Evolutionary conservation across 2,329 filamentous ascomycete species (phyloP), one percentile per base, ranked within the genome.

Genomic region (Exserohilum turcica): DNA sequence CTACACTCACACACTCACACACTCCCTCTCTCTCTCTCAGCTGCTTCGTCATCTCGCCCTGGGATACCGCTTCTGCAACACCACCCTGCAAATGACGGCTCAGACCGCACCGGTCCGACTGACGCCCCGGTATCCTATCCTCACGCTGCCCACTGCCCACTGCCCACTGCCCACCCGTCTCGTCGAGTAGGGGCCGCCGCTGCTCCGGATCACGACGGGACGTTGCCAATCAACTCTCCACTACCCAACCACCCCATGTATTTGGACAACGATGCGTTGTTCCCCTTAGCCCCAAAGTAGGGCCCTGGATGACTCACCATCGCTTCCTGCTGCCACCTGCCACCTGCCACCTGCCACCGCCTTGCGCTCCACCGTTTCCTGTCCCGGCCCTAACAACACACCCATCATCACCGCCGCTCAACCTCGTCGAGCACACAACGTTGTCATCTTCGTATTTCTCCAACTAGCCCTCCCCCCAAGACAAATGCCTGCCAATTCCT

Each of bases 401-500:
- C 21, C 4, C 21, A 5, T 24, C 4, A 4, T 24, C 21, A 4
- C 21, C 4, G 7, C 21, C 4, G 4, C 21, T 24, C 21, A 24
- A n/a, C n/a, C n/a, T n/a, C n/a, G n/a, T n/a, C n/a, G n/a, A n/a
- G n/a, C 21, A 7, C 21, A 24, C 21, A 24, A 24, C 4, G 4
- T 24, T 24, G 21, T 24, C 7, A 7, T 24, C 21, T 24, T 24
- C 21, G 21, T 24, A 24, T 24, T 24, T 24, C 21, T 24, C 21
- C 7, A 7, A 24, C 21, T 24, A 24, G 21, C 21, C n/a, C n/a
- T n/a, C n/a, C n/a, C n/a, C 63, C 67, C 38, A 74, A 67, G 21
- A 72, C 67, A 37, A 74, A 72, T 10, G 48, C 61, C 57, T 55
- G 68, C 73, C 74, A 76, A 29, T 71, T 48, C 43, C 53, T 52